Evolutionary conservation across 805 yeast genomes (phyloP), one percentile per base, ranked within the genome.

Genomic region (Hanseniaspora singularis): DNA sequence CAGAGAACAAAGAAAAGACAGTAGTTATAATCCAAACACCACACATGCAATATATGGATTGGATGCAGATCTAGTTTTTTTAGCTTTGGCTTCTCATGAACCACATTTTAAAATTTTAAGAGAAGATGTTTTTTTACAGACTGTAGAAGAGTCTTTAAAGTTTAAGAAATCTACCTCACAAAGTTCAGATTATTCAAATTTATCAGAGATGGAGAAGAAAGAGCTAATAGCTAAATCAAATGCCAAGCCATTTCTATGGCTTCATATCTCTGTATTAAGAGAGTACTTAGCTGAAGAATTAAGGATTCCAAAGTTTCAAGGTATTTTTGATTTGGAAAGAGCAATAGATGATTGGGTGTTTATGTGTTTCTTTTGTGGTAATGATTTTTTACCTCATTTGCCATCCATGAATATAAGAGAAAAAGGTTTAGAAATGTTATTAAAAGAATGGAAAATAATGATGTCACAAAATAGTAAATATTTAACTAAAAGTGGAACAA

Each of bases 311-410:
- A 71, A 79, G 33, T 58, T 81, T 16, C 73, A 85, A 1, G 80
- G 83, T 57, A 72, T 76, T 18, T 87, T 81, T 64, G 96, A 92
- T 60, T 63, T 88, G 46, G 99, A 92, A 65, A 71, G 98, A 50
- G 96, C 97, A 2, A 80, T 92, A 51, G 99, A 92, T 60, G 99
- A 92, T 64, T 92, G 98, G 98, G 86, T 92, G 14, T 92, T 92
- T 55, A 81, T 92, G 88, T 89, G 97, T 72, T 92, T 92, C 68
- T 92, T 92, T 60, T 94, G 89, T 53, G 99, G 99, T 64, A 92
- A 92, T 60, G 99, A 92, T 76, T 92, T 92, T 71, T 68, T 92
- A 57, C 99, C 99, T 1, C 97, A 89, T 64, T 67, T 92, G 54
- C 97, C 99, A 3, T 79, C 94, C 26, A 71, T 92, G 47, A 96